A percentile compares a stretch with the other conserved stretches of the same genome.
phyloP scores from a whole-genome alignment of 441 rosid species.

The Omphalea diandra region DNA sequence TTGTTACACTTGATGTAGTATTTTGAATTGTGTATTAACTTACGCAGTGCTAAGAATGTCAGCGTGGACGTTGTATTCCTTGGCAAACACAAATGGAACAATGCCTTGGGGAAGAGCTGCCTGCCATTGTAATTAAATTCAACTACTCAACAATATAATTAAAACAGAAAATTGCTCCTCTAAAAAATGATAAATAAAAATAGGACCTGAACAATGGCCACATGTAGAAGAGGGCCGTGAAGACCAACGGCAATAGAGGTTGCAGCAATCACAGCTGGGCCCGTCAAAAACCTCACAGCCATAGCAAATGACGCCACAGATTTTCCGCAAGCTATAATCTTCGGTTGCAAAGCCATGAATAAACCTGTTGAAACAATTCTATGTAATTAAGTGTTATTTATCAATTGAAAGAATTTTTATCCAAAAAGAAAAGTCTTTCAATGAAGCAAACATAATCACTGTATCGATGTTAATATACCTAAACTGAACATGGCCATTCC shows the following conservation, averaged over 20 bases:
- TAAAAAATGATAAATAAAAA: no score
- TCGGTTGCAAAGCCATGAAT: conserved; percentile 93
- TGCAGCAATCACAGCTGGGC: conserved; percentile 94
- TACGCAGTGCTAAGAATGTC: conserved; percentile 93
- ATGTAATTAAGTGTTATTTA: no score
- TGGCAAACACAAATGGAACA: conserved; percentile 85
- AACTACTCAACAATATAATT: no score
- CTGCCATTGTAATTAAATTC: conserved; percentile 32
- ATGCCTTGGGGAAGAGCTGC: conserved; percentile 97
- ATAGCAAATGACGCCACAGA: conserved; percentile 82
- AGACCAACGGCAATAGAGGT: conserved; percentile 81
- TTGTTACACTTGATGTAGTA: no score
- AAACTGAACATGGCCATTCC: conserved; percentile 98
- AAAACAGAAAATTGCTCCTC: no score
- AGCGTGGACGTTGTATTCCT: conserved; percentile 85
- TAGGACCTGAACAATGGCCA: conserved; percentile 92
- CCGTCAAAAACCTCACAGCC: conserved; percentile 88
- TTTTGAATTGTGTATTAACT: no score
- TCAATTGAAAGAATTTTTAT: no score
- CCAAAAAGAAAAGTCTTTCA: no score
- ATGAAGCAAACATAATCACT: no score
- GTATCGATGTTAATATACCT: no score
- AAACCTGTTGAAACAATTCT: conserved; percentile 39
- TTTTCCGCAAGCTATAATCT: conserved; percentile 81
- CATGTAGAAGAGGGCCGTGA: conserved; percentile 73